Evolutionary conservation across 2,329 filamentous ascomycete genomes (phyloP).

Genomic region (Aspergillus sp.): DNA sequence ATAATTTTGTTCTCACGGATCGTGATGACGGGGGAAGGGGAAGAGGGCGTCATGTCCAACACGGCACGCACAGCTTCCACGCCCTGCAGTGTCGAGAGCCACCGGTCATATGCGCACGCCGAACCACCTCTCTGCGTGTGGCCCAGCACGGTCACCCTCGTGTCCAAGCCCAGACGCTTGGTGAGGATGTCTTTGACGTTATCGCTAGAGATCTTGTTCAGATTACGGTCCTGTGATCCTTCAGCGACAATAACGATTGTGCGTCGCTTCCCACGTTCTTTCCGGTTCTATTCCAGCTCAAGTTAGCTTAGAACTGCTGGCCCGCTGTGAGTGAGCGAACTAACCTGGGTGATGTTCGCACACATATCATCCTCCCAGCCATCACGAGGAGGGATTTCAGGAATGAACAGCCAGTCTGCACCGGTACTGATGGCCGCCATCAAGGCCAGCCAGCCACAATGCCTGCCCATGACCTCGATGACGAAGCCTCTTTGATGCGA

Average conservation of each 20-base stretch:
- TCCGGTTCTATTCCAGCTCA: slow-evolving; percentile 57
- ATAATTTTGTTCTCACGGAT: slow-evolving; percentile 98
- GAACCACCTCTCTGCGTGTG: slow-evolving; percentile 95
- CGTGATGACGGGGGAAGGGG: slow-evolving; percentile 87
- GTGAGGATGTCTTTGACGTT: slow-evolving; percentile 87
- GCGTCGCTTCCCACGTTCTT: slow-evolving; percentile 77
- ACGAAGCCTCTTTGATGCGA: slow-evolving; percentile 96
- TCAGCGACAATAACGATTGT: slow-evolving; percentile 98
- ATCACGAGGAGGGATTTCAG: slow-evolving; percentile 78
- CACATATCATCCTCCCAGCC: slow-evolving; percentile 91
- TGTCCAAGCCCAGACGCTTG: slow-evolving; percentile 72
- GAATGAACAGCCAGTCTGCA: slow-evolving; percentile 94
- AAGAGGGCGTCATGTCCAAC: slow-evolving; percentile 78
- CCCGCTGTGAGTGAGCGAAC: slow-evolving; percentile 9
- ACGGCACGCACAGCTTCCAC: slow-evolving; percentile 91
- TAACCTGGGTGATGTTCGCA: slow-evolving; percentile 61
- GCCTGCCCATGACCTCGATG: slow-evolving; percentile 95
- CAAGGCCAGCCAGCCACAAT: slow-evolving; percentile 94
- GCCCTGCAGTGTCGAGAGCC: slow-evolving; percentile 85
- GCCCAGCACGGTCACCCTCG: slow-evolving; percentile 85
- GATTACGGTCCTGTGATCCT: slow-evolving; percentile 75
- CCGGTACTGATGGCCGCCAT: slow-evolving; percentile 94
- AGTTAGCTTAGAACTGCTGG: background rate
- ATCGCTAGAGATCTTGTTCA: slow-evolving; percentile 71
- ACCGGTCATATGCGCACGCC: slow-evolving; percentile 88